phyloP scores from a whole-genome alignment of 257 asterid species.

The Solanum etuberosum region DNA sequence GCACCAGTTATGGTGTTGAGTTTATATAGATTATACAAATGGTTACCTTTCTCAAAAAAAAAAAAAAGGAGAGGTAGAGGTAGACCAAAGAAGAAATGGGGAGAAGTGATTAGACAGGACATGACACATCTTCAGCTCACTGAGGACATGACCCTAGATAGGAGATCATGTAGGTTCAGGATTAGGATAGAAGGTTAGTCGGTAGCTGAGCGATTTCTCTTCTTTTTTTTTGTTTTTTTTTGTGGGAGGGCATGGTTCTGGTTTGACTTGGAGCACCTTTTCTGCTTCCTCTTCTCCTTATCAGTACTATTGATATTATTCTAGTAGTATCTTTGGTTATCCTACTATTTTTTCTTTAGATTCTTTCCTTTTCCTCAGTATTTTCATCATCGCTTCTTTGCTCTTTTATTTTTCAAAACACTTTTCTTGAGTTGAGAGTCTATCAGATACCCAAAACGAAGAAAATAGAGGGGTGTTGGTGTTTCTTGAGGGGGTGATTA shows the following conservation, averaged over 20 bases:
- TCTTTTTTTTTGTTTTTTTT: neutral
- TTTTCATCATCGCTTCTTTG: neutral
- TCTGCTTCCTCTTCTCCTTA: neutral
- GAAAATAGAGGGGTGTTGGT: neutral
- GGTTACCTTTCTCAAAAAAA: neutral
- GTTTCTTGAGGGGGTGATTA: neutral
- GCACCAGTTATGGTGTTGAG: neutral
- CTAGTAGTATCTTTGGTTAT: neutral
- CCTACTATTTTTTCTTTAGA: neutral
- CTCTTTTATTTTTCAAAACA: neutral
- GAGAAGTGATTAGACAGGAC: neutral
- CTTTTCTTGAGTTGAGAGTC: neutral
- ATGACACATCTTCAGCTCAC: neutral
- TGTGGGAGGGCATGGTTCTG: neutral
- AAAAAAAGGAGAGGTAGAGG: neutral
- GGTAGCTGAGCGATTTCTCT: neutral
- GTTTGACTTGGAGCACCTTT: neutral
- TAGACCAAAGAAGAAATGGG: neutral
- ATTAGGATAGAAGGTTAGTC: neutral
- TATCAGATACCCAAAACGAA: neutral
- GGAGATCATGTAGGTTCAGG: neutral
- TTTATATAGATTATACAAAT: neutral
- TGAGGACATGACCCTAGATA: neutral
- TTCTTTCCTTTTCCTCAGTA: neutral
- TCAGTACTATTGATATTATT: neutral